These are phyloP conservation scores for Ceratocystis albifundus DNA, from an alignment of 2,329 filamentous ascomycete species.

Conservation along the genomic window DNA sequence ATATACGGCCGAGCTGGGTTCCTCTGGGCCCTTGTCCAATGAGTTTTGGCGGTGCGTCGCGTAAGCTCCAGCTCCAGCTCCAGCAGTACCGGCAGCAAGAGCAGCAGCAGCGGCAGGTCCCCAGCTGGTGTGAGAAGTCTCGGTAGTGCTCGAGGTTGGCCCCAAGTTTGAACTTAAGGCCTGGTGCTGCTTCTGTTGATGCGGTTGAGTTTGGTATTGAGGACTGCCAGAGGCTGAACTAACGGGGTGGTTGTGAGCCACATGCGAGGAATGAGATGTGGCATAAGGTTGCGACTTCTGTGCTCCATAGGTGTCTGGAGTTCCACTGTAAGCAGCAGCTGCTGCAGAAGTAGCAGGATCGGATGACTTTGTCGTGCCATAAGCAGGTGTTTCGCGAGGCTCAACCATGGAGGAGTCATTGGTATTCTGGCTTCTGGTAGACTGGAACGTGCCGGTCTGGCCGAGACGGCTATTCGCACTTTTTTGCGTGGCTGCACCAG, in stretches of 20 bases:
- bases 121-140: neutral
- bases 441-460: constrained; percentile 1
- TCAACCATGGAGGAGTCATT: neutral
- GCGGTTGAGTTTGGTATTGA: constrained; percentile 10
- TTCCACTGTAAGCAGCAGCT: neutral
- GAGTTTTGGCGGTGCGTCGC: constrained; percentile 2
- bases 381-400: neutral
- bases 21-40: neutral
- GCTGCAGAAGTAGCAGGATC: neutral
- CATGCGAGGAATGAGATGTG: neutral
- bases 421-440: neutral
- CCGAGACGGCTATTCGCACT: neutral
- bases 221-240: neutral
- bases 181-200: neutral
- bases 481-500: neutral
- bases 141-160: neutral
- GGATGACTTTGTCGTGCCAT: neutral
- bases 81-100: constrained; percentile 1
- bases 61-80: constrained; percentile 13
- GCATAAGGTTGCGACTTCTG: constrained; percentile 12
- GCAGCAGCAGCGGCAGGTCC: neutral
- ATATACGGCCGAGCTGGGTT: neutral
- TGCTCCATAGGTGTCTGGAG: neutral
- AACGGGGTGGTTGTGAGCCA: constrained; percentile 7
- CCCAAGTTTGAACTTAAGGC: constrained; percentile 8